Base-by-base conservation (phyloP, 2,329 filamentous ascomycete genomes). In the Calonectria multiphialidica region DNA sequence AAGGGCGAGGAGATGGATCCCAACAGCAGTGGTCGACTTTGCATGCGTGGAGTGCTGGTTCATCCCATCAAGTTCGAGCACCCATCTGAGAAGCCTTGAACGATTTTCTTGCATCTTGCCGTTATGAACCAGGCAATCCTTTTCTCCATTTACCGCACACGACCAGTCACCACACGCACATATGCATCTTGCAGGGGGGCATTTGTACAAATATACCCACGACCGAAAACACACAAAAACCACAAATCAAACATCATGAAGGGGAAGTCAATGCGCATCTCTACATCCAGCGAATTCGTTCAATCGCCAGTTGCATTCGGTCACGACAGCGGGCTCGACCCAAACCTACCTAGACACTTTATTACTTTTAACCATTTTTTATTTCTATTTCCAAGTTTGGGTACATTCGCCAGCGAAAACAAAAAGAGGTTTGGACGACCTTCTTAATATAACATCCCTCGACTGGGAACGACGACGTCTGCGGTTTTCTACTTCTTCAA, bases 51-150 rank as follows among this genome's bases (percentile, higher is more conserved):
- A 74, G 94, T 96, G 90, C 84, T 97, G 76, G 83, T 97, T 76
- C 95, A 97, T 87, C 95, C 95, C 0, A 91, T 97, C 78, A 97
- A 97, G 85, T 88, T 85, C 81, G 89, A 91, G 80, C 86, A 87
- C 74, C 88, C 88, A 25, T 81, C 80, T n/a, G 87, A 89, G 73
- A 77, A 79, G 75, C 75, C 74, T 37, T 79, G 75, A 74, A 55
- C 45, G 37, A 35, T 23, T 57, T 59, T 68, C 57, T 50, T 50
- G 18, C 67, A 63, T 75, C 72, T 75, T 74, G 77, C 77, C 77
- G 76, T 74, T 69, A 79, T 79, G 77, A 79, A 76, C 77, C 77
- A 79, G 77, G 77, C 77, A 77, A 77, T 65, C 69, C 72, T 71
- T 68, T 66, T 67, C 72, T 72, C 75, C 40, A 73, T 33, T 68